Evolutionary conservation across 202 grass and related monocot species (phyloP).

Genomic region (Cymbopogon flexuosus): DNA sequence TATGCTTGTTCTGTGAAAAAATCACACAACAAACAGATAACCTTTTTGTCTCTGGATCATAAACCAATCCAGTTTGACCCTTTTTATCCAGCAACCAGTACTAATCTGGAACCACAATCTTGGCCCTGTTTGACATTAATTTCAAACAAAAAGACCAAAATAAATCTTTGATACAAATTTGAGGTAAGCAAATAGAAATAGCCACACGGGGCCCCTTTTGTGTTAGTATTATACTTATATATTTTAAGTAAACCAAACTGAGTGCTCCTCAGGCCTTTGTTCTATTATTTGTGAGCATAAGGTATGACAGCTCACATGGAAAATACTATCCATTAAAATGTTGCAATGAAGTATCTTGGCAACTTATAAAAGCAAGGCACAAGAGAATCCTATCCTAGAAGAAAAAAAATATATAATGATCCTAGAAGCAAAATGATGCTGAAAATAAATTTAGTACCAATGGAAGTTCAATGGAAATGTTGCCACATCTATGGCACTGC

Average conservation of each 20-base stretch:
- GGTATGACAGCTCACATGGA: background rate
- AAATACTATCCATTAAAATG: background rate
- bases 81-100: background rate
- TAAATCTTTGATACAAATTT: constrained; percentile 1
- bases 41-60: constrained; percentile 7
- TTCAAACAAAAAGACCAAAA: background rate
- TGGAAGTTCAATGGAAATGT: constrained; percentile 48
- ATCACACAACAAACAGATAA: background rate
- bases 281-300: background rate
- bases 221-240: background rate
- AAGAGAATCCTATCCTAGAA: constrained; percentile 9
- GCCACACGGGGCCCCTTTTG: background rate
- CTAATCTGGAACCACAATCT: background rate
- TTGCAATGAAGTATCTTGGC: background rate
- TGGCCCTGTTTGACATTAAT: constrained; percentile 2
- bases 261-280: background rate
- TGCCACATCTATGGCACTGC: constrained; percentile 62
- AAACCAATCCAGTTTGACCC: background rate
- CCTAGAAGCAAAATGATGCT: background rate
- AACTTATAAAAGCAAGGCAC: background rate
- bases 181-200: background rate
- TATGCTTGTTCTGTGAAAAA: background rate
- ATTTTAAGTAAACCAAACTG: background rate
- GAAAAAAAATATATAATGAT: background rate
- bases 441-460: constrained; percentile 34